phyloP scores from a whole-genome alignment of 441 rosid genomes.

The Brassica balearica region DNA sequence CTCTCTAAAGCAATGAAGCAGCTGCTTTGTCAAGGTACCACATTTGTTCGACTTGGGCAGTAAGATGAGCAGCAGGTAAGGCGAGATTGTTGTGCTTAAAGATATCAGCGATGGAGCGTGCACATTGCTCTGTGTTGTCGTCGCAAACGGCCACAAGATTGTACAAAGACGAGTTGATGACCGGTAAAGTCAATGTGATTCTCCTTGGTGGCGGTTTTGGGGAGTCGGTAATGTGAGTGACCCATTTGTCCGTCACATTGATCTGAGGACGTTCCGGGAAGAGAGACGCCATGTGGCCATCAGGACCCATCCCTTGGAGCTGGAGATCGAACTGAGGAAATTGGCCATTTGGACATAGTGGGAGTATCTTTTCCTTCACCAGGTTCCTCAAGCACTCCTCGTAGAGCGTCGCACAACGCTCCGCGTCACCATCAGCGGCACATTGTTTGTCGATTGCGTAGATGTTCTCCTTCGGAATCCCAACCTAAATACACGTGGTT shows the following conservation, averaged over 20 bases:
- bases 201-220: slow-evolving; percentile 83
- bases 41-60: slow-evolving; percentile 59
- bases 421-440: slow-evolving; percentile 67
- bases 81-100: slow-evolving; percentile 39
- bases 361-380: slow-evolving; percentile 47
- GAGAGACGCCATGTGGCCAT: slow-evolving; percentile 83
- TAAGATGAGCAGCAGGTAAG: slow-evolving; percentile 67
- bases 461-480: slow-evolving; percentile 58
- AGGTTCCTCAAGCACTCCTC: slow-evolving; percentile 61
- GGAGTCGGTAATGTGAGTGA: slow-evolving; percentile 71
- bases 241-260: slow-evolving; percentile 68
- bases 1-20: slow-evolving; percentile 64
- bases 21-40: slow-evolving; percentile 89
- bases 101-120: slow-evolving; percentile 52
- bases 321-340: slow-evolving; percentile 75
- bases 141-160: slow-evolving; percentile 72
- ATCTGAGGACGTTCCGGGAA: slow-evolving; percentile 70
- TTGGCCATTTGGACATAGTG: slow-evolving; percentile 44
- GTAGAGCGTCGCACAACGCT: slow-evolving; percentile 47
- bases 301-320: slow-evolving; percentile 84
- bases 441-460: slow-evolving; percentile 67
- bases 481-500: slow-evolving; percentile 48
- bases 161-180: slow-evolving; percentile 74
- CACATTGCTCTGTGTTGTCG: slow-evolving; percentile 54
- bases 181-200: slow-evolving; percentile 81